Evolutionary conservation across 2,329 filamentous ascomycete species (phyloP).

Genomic region (Coniochaeta pulveracea): DNA sequence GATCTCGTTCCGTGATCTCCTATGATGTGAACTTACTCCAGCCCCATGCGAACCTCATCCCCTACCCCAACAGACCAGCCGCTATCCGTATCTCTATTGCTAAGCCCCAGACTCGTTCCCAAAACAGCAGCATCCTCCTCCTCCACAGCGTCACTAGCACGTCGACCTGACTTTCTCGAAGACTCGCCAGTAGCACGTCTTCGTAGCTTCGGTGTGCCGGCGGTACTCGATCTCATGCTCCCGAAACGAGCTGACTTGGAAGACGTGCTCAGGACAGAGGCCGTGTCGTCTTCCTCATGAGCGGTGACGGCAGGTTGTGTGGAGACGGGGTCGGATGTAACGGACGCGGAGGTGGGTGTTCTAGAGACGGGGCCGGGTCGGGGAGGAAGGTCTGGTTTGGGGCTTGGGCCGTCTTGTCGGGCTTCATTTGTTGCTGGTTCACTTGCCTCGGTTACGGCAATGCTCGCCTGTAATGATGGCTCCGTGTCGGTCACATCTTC

Average conservation of each 20-base stretch:
- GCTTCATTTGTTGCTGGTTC: constrained; percentile 8
- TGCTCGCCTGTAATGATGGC: constrained; percentile 21
- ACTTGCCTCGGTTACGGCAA: constrained; percentile 11
- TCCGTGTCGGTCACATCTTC: constrained; percentile 23
- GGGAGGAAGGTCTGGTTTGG: constrained; percentile 4
- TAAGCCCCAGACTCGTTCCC: constrained; percentile 1
- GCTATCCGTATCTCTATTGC: constrained; percentile 28
- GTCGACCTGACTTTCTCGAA: constrained; percentile 23
- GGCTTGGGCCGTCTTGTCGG: constrained; percentile 5
- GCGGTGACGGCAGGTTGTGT: not conserved
- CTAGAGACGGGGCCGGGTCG: constrained; percentile 6
- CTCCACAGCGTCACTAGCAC: constrained; percentile 25
- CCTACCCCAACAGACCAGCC: constrained; percentile 75
- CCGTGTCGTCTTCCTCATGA: constrained; percentile 19
- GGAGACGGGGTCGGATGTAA: constrained; percentile 2
- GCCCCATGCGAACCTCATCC: constrained; percentile 73
- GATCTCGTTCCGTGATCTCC: too few relatives aligned
- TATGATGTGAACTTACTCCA: too few relatives aligned
- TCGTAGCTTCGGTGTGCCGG: constrained; percentile 19
- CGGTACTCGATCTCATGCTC: constrained; percentile 24
- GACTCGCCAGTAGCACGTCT: constrained; percentile 11
- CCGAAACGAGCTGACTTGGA: constrained; percentile 28
- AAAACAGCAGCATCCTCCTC: constrained; percentile 31
- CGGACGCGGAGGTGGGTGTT: constrained; percentile 6
- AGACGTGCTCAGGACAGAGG: constrained; percentile 35